phyloP scores from a whole-genome alignment of 345 rosid genomes.

The Brassica cretica region DNA sequence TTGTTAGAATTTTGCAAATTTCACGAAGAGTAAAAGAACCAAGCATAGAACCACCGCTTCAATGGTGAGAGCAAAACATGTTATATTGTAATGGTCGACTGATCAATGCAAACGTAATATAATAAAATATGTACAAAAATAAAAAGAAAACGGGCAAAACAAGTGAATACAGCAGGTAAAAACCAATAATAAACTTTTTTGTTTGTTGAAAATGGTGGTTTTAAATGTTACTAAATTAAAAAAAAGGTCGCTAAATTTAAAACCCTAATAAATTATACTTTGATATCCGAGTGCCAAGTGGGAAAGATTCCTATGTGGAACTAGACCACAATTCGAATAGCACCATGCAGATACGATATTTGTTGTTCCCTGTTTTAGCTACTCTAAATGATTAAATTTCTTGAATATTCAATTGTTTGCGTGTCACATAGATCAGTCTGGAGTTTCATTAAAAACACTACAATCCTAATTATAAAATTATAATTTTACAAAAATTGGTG shows the following conservation, averaged over 20 bases:
- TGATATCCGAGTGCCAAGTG: neutral
- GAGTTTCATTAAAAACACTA: neutral
- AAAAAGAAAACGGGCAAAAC: neutral
- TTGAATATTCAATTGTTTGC: neutral
- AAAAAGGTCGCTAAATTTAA: neutral
- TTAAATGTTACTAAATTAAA: neutral
- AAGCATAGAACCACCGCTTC: neutral
- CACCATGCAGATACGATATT: neutral
- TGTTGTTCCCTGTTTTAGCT: neutral
- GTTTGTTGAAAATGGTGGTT: neutral
- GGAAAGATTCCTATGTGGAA: neutral
- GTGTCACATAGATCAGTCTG: neutral
- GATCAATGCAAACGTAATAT: neutral
- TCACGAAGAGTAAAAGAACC: neutral
- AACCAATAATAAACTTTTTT: neutral
- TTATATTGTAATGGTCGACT: neutral
- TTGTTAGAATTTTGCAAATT: neutral
- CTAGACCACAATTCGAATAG: neutral
- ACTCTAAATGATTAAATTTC: neutral
- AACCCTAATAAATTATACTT: neutral
- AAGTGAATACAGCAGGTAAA: neutral
- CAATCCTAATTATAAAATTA: neutral
- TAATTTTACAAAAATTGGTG: neutral
- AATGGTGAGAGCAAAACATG: constrained; percentile 4
- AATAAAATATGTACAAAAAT: neutral